Evolutionary conservation across 352 stramenopile genomes (phyloP).

Genomic region (Pythium pyrilobum): DNA sequence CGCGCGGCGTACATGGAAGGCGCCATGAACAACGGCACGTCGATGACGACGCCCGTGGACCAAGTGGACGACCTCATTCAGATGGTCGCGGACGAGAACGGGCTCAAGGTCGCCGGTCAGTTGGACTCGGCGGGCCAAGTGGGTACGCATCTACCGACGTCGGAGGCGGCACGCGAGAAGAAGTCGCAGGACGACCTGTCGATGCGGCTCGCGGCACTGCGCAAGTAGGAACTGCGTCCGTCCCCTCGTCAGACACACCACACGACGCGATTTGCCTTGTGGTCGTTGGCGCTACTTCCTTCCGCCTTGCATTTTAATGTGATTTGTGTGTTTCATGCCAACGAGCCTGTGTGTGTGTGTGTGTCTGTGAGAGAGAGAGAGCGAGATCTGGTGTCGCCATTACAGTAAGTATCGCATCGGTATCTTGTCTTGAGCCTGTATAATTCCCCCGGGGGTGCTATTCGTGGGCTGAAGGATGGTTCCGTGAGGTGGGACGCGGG

Average conservation of each 20-base stretch:
- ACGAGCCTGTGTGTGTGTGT: no score
- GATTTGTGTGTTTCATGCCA: no score
- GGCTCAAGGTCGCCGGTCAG: constrained; percentile 92
- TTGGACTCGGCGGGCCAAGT: constrained; percentile 91
- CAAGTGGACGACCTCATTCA: constrained; percentile 97
- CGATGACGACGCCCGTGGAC: constrained; percentile 94
- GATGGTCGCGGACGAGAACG: constrained; percentile 97
- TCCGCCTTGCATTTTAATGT: neutral
- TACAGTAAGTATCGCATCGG: no score
- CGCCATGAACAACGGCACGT: constrained; percentile 95
- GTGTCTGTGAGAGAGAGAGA: no score
- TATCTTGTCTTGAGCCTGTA: neutral
- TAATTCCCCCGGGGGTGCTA: neutral
- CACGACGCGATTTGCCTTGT: no score
- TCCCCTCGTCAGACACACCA: no score
- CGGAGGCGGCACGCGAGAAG: constrained; percentile 71
- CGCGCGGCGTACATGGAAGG: constrained; percentile 97
- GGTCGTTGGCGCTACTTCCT: no score
- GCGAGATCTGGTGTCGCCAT: no score
- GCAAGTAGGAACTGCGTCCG: constrained; percentile 58
- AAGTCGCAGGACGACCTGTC: constrained; percentile 81
- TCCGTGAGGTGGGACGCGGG: no score
- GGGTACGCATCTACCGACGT: constrained; percentile 56
- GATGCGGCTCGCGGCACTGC: constrained; percentile 72
- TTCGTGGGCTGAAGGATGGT: neutral